Evolutionary conservation across 2,329 filamentous ascomycete species (phyloP).

Genomic region (Fusarium transvaalense): DNA sequence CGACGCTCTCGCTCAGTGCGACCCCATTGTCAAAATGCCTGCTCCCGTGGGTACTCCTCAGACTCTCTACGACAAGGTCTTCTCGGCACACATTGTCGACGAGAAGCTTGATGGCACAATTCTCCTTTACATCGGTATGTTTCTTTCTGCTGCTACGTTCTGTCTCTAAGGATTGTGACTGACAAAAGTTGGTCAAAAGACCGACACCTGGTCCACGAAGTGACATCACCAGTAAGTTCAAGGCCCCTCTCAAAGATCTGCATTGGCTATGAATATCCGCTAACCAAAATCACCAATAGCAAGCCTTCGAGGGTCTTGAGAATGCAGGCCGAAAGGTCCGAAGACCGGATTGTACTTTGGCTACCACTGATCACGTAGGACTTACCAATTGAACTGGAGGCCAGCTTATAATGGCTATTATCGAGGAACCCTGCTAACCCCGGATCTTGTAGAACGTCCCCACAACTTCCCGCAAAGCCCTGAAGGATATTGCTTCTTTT

Average conservation of each 20-base stretch:
- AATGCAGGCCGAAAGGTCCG: constrained; percentile 90
- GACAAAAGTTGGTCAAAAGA: constrained; percentile 62
- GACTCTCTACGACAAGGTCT: constrained; percentile 98
- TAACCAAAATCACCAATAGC: constrained; percentile 62
- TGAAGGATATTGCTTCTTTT: constrained; percentile 94
- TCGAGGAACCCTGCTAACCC: constrained; percentile 33
- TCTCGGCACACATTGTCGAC: constrained; percentile 93
- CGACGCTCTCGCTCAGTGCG: constrained; percentile 3
- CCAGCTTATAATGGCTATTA: neutral
- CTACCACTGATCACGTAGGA: constrained; percentile 94
- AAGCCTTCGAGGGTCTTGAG: constrained; percentile 96
- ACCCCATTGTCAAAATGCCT: constrained; percentile 73
- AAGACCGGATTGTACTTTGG: constrained; percentile 95
- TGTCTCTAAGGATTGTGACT: constrained; percentile 13
- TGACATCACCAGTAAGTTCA: constrained; percentile 87
- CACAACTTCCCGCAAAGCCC: constrained; percentile 87
- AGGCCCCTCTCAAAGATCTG: constrained; percentile 6
- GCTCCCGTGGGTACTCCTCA: constrained; percentile 76
- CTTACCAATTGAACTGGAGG: constrained; percentile 1
- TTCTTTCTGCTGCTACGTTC: neutral
- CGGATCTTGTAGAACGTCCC: constrained; percentile 80
- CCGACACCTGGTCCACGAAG: constrained; percentile 96
- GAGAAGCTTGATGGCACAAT: constrained; percentile 94
- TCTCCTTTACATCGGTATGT: constrained; percentile 89
- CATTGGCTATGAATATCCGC: constrained; percentile 23